A percentile compares a stretch with the other conserved stretches of the same genome.
Conservation (phyloP, 495 filamentous ascomycete genomes). For the Penicillium tannophilum region DNA sequence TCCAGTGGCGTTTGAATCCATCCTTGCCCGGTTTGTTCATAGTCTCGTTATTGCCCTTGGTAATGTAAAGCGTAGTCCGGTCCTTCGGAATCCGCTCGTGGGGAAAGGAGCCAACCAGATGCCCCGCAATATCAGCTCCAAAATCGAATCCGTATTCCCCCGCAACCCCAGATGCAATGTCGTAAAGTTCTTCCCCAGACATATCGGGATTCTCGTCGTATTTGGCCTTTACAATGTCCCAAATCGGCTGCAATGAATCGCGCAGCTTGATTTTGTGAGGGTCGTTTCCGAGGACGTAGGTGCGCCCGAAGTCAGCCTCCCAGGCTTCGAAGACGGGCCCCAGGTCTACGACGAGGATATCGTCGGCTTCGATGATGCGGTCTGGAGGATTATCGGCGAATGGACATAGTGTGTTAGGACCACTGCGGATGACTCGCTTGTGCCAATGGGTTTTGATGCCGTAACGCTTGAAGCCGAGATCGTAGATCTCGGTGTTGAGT, state of each 20-base stretch:
- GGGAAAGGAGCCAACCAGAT: slow-evolving; percentile 45
- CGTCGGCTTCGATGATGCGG: slow-evolving; percentile 46
- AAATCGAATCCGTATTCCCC: slow-evolving; percentile 38
- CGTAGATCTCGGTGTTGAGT: slow-evolving; percentile 50
- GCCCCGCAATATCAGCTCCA: slow-evolving; percentile 47
- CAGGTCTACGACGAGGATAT: slow-evolving; percentile 53
- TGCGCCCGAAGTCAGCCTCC: slow-evolving; percentile 55
- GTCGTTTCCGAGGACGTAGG: slow-evolving; percentile 50
- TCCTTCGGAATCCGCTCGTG: slow-evolving; percentile 54
- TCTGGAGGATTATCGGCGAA: slow-evolving; percentile 52
- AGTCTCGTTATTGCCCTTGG: slow-evolving; percentile 38
- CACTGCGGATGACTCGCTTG: slow-evolving; percentile 53
- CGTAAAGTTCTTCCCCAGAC: slow-evolving; percentile 46
- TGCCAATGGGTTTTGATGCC: slow-evolving; percentile 52
- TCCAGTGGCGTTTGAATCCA: slow-evolving; percentile 50
- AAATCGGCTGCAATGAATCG: slow-evolving; percentile 47
- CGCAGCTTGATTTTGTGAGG: slow-evolving; percentile 44
- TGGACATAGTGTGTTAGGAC: slow-evolving; percentile 48
- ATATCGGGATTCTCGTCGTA: slow-evolving; percentile 40
- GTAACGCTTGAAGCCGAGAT: slow-evolving; percentile 45
- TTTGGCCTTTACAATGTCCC: slow-evolving; percentile 39
- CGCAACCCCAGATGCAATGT: slow-evolving; percentile 28
- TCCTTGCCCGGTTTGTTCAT: slow-evolving; percentile 41
- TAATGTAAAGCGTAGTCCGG: slow-evolving; percentile 43
- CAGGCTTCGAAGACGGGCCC: slow-evolving; percentile 54